Evolutionary conservation across 1,284 basidiomycete species (phyloP).

Genomic region (Ustilago xerochloae): DNA sequence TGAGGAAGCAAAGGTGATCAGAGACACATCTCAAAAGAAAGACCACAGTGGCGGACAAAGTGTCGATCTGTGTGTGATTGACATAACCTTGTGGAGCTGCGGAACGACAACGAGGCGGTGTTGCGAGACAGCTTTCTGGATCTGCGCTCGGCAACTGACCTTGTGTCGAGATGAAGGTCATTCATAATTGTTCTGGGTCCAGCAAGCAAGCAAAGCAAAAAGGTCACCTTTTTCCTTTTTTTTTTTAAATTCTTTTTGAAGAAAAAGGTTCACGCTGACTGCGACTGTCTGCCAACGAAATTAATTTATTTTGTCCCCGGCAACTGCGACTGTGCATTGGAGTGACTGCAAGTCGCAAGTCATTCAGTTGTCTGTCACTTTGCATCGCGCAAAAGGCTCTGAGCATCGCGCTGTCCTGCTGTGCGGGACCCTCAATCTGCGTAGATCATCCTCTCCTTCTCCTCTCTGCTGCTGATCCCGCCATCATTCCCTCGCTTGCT

Average conservation of each 20-base stretch:
- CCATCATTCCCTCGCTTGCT: constrained; percentile 6
- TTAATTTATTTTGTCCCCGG: constrained; percentile 3
- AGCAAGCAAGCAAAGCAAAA: not conserved
- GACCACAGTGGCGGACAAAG: too few species aligned
- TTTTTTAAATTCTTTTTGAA: not conserved
- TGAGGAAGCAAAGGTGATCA: too few species aligned
- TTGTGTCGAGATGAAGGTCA: not conserved
- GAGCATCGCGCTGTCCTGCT: constrained; percentile 18
- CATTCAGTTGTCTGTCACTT: constrained; percentile 1
- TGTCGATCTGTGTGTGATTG: too few species aligned
- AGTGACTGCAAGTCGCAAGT: constrained; percentile 4
- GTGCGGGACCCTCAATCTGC: constrained; percentile 14
- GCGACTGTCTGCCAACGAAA: not conserved
- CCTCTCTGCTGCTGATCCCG: constrained; percentile 2
- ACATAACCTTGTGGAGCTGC: too few species aligned
- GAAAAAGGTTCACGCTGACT: too few species aligned
- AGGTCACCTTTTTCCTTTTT: not conserved
- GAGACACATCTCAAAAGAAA: too few species aligned
- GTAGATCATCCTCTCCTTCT: constrained; percentile 16
- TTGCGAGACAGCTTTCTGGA: not conserved
- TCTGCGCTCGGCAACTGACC: not conserved
- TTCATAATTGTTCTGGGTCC: not conserved
- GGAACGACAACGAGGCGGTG: too few species aligned
- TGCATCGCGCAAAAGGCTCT: not conserved
- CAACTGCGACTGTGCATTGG: constrained; percentile 15